Base-by-base conservation (phyloP, 2,329 filamentous ascomycete species). In the Stagonosporopsis rhizophila region DNA sequence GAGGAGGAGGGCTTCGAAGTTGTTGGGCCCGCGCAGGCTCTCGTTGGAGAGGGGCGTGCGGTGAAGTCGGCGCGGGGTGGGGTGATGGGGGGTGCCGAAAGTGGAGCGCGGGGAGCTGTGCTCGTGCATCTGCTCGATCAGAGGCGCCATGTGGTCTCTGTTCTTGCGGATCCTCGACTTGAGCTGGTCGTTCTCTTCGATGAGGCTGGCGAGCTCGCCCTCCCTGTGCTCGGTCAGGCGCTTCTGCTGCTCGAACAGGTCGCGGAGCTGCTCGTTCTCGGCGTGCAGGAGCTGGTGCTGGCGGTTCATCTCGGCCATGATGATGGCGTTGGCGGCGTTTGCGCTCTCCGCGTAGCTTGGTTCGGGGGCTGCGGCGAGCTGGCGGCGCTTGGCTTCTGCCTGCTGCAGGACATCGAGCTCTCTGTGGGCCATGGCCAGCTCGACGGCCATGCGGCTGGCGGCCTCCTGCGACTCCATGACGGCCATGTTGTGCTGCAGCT, bases 91-190 rank as follows among this genome's bases (percentile, higher is more conserved):
- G 82, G 55, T 85, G 46, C 86, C 87, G 22, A 75, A 66, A 15
- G 69, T 67, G 15, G 74, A 76, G 14, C 89, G 89, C 1, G 91
- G 90, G 66, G 90, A 75, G 37, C 56, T 89, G 68, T 90, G 88
- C 44, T 96, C 85, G 39, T 66, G 65, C 28, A 75, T 68, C 32
- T 70, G 73, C 47, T 73, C 71, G n/a, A 77, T 59, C 27, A 77
- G 68, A 3, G 73, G 72, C 56, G 91, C 90, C 66, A 96, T 87
- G 70, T 96, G 92, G 71, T 96, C 90, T 60, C 94, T 83, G 71
- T 96, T 96, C 73, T 96, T 91, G 38, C 90, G 87, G 61, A 98
- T 96, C 19, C 94, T 88, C 59, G 88, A 90, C 56, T 93, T 85
- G 46, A 97, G 82, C 73, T 91, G 84, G 35, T 87, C 82, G 52